phyloP scores from a whole-genome alignment of 768 basidiomycete species.

The Sporobolomyces roseus region DNA sequence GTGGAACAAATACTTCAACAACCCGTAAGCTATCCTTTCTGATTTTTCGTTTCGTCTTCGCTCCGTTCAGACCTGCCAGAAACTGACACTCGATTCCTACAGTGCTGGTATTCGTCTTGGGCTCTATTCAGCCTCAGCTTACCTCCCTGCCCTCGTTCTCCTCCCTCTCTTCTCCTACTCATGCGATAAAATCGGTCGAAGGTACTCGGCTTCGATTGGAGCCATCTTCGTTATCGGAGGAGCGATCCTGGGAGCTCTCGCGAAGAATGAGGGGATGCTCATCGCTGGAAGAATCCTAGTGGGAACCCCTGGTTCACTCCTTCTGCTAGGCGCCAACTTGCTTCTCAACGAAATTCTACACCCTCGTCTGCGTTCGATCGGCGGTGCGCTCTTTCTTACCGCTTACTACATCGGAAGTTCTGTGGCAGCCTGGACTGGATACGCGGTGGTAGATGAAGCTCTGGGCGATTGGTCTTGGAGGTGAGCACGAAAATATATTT shows the following conservation, averaged over 20 bases:
- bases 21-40: no score
- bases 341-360: constrained; percentile 51
- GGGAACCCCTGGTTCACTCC: constrained; percentile 23
- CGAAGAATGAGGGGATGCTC: constrained; percentile 25
- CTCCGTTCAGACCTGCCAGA: no score
- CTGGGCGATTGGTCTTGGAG: constrained; percentile 10
- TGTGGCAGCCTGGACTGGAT: constrained; percentile 1
- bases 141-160: constrained; percentile 20
- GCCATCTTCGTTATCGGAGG: neutral
- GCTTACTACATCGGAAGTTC: constrained; percentile 12
- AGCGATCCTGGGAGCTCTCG: constrained; percentile 21
- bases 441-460: neutral
- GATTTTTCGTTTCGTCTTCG: no score
- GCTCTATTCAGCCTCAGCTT: constrained; percentile 37
- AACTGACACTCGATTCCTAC: no score
- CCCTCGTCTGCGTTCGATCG: constrained; percentile 43
- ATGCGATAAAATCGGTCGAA: constrained; percentile 22
- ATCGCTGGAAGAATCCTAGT: constrained; percentile 32
- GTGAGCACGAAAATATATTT: neutral
- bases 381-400: constrained; percentile 6
- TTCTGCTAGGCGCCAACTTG: constrained; percentile 19
- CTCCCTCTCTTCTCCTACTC: constrained; percentile 11
- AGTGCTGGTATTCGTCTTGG: constrained; percentile 40
- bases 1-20: constrained; percentile 41
- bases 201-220: neutral